Evolutionary conservation across 371 early-diverging fungal species (phyloP).

Genomic region (Catenaria anguillulae): DNA sequence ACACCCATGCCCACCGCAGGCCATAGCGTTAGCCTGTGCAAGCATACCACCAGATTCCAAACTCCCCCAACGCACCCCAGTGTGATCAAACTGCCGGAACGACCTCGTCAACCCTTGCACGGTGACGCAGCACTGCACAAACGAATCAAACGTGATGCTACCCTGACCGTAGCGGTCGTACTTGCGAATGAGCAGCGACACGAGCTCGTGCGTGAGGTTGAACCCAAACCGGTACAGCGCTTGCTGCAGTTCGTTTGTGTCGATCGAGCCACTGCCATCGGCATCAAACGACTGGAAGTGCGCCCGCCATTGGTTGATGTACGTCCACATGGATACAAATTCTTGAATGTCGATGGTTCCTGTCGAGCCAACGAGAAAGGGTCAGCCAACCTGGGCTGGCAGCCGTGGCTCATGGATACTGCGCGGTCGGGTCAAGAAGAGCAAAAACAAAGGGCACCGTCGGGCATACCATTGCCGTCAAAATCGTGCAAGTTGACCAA

Average conservation of each 20-base stretch:
- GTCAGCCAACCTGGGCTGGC: not conserved
- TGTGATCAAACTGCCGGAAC: conserved; percentile 47
- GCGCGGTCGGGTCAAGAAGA: too few relatives aligned
- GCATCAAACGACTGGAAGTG: not conserved
- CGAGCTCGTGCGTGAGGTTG: not conserved
- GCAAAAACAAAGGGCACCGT: not conserved
- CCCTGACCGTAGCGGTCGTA: conserved; percentile 3
- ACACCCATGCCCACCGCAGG: too few relatives aligned
- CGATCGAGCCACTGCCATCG: conserved; percentile 4
- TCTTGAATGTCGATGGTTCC: not conserved
- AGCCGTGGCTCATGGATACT: too few relatives aligned
- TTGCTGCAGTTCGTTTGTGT: not conserved
- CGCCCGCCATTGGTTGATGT: not conserved
- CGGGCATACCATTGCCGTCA: not conserved
- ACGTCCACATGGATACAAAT: not conserved
- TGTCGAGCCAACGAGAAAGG: too few relatives aligned
- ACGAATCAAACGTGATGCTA: conserved; percentile 66
- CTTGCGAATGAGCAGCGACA: not conserved
- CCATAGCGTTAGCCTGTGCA: too few relatives aligned
- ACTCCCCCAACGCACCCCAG: not conserved
- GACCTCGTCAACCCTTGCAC: conserved; percentile 58
- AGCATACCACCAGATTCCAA: too few relatives aligned
- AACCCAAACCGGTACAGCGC: not conserved
- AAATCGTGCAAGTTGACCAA: not conserved
- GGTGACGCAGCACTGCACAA: conserved; percentile 67